A percentile compares a stretch with the other conserved stretches of the same genome.
Evolutionary conservation across 2,329 filamentous ascomycete species (phyloP).

Genomic region (Aspergillus pseudoterreus): DNA sequence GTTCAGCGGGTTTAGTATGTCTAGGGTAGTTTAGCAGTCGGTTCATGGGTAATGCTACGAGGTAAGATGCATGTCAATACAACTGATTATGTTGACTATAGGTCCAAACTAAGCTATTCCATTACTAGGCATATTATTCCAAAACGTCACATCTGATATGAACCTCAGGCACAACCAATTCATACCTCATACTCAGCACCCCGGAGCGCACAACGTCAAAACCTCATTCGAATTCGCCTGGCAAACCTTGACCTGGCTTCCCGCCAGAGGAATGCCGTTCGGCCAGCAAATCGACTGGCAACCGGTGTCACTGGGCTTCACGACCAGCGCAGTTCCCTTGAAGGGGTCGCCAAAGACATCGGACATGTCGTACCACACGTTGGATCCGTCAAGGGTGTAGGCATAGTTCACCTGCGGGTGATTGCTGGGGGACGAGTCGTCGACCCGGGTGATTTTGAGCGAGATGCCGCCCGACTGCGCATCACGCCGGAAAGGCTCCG

Average conservation of each 20-base stretch:
- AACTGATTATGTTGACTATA: too few relatives aligned
- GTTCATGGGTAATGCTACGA: too few relatives aligned
- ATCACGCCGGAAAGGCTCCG: slow-evolving; percentile 34
- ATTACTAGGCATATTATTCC: neutral
- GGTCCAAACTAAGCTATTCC: too few relatives aligned
- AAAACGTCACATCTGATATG: too few relatives aligned
- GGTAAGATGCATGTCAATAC: too few relatives aligned
- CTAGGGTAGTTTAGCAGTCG: slow-evolving; percentile 1
- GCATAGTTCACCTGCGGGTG: slow-evolving; percentile 40
- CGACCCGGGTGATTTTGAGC: slow-evolving; percentile 38
- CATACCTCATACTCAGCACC: slow-evolving; percentile 15
- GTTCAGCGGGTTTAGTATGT: slow-evolving; percentile 18
- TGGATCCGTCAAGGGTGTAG: slow-evolving; percentile 36
- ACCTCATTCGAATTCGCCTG: slow-evolving; percentile 21
- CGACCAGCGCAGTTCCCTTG: slow-evolving; percentile 21
- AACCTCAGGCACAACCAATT: neutral
- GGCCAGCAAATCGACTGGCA: slow-evolving; percentile 32
- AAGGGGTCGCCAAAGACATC: slow-evolving; percentile 44
- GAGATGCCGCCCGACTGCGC: slow-evolving; percentile 38
- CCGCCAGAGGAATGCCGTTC: slow-evolving; percentile 25
- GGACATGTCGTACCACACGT: slow-evolving; percentile 42
- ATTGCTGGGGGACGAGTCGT: slow-evolving; percentile 34
- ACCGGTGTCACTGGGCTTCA: slow-evolving; percentile 20
- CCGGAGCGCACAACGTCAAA: slow-evolving; percentile 27
- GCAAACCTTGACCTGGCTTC: slow-evolving; percentile 30